Evolutionary conservation across 495 filamentous ascomycete species (phyloP), one percentile per base, ranked within the genome.

Genomic region (Hapsidospora chrysogenum): DNA sequence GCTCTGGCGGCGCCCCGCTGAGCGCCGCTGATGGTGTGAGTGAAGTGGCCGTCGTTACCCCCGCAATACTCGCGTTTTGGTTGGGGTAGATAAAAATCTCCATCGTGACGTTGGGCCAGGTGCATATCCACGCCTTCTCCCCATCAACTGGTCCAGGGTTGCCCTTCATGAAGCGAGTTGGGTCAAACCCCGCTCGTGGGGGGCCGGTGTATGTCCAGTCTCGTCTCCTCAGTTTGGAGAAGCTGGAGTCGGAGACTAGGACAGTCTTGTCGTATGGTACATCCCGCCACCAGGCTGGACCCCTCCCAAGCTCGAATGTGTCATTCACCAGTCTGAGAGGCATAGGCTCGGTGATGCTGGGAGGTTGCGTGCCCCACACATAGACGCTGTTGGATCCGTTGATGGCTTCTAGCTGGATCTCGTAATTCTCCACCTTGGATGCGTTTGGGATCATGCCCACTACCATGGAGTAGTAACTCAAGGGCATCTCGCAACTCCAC

Each of bases 111-210:
- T 71, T 62, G 40, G 87, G 85, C 83, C 83, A 95, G 47, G 67
- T 78, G 52, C 86, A 95, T 43, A 82, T 74, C 85, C 85, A 95
- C 2, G 82, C 77, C 34, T 66, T 72, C 23, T 86, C 76, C 0
- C 74, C 74, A 2, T 60, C 54, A 34, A 66, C 11, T 5, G 33
- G 20, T 25, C 33, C 33, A 9, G 17, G 1, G 17, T 17, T 27
- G 2, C 13, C 3, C n/a, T 9, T 27, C 2, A 16, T 27, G 7
- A 15, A 16, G 9, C 33, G 33, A 2, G 17, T 18, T 14, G n/a
- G 11, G 29, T 25, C 22, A 17, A 16, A 25, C 9, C 17, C 21
- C 10, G 4, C 21, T 4, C n/a, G 3, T 26, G 33, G 8, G 1
- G 10, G 2, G n/a, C 22, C 33, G 13, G 25, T 26, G 23, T 26